Evolutionary conservation across 192 early-diverging fungal species (phyloP).

Genomic region (Backusella mclennaniae): DNA sequence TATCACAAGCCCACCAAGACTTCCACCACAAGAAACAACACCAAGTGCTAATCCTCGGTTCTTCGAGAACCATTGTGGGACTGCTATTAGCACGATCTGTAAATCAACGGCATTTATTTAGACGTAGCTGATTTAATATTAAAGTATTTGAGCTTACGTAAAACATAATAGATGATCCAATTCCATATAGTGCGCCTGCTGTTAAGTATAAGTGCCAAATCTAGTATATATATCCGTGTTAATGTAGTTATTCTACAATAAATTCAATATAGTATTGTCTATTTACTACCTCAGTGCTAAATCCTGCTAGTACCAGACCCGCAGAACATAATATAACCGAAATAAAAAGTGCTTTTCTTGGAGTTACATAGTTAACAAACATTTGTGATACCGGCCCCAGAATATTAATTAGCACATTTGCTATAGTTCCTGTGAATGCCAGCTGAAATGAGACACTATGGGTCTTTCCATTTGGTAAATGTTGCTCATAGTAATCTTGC

Average conservation of each 20-base stretch:
- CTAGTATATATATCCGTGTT: slow-evolving; percentile 26
- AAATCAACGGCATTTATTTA: not conserved
- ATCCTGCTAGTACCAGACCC: slow-evolving; percentile 23
- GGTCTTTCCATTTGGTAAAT: not conserved
- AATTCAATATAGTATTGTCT: not conserved
- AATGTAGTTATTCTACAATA: not conserved
- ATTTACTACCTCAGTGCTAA: slow-evolving; percentile 19
- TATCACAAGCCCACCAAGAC: slow-evolving; percentile 70
- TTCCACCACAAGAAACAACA: slow-evolving; percentile 64
- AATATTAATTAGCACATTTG: slow-evolving; percentile 23
- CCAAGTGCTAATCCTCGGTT: slow-evolving; percentile 67
- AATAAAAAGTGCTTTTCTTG: slow-evolving; percentile 4
- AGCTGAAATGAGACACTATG: slow-evolving; percentile 7
- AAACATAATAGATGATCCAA: slow-evolving; percentile 29
- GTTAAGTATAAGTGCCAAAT: slow-evolving; percentile 47
- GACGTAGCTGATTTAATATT: not conserved
- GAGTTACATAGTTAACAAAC: not conserved
- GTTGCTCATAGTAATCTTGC: slow-evolving; percentile 25
- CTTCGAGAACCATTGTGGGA: slow-evolving; percentile 67
- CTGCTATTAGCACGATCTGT: slow-evolving; percentile 14
- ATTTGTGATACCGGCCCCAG: slow-evolving; percentile 18
- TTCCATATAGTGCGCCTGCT: slow-evolving; percentile 43
- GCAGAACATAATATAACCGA: not conserved
- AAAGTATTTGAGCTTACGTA: slow-evolving; percentile 16
- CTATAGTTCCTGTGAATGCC: slow-evolving; percentile 25